phyloP scores from a whole-genome alignment of 148 eudicot species.

The Diospyros kaki region DNA sequence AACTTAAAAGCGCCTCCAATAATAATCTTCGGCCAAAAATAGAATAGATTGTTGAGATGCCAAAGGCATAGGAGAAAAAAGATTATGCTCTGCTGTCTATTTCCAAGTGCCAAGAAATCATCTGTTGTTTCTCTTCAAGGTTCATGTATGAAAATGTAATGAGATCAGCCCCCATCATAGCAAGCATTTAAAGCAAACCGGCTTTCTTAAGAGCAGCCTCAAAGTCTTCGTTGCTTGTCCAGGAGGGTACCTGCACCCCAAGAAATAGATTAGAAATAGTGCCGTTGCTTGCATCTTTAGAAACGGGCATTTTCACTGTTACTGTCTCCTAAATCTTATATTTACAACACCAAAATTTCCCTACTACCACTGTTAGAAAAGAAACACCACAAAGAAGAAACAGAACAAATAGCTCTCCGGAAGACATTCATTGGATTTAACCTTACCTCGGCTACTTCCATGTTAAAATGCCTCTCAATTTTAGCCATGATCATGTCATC shows the following conservation, averaged over 20 bases:
- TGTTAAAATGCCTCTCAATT: conserved; percentile 69
- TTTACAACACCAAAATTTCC: background rate
- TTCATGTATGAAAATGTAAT: background rate
- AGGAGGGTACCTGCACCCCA: conserved; percentile 50
- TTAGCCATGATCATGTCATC: conserved; percentile 57
- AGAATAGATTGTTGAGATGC: too few species aligned
- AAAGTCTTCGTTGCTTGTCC: conserved; percentile 50
- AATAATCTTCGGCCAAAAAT: too few species aligned
- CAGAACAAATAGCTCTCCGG: background rate
- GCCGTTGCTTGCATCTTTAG: background rate
- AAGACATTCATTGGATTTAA: background rate
- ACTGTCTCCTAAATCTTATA: background rate
- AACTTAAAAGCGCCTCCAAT: too few species aligned
- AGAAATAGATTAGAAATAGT: background rate
- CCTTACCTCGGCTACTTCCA: conserved; percentile 47
- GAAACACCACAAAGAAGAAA: background rate
- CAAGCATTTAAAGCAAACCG: conserved; percentile 33
- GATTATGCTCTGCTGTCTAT: background rate
- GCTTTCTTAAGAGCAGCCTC: conserved; percentile 65
- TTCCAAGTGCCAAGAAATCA: background rate
- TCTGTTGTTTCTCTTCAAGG: background rate
- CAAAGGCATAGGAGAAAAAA: too few species aligned
- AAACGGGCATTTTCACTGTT: background rate
- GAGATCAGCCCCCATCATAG: background rate
- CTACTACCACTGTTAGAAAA: background rate